Conservation (phyloP, 2,329 filamentous ascomycete species). For the Pseudocercospora fijiensis region DNA sequence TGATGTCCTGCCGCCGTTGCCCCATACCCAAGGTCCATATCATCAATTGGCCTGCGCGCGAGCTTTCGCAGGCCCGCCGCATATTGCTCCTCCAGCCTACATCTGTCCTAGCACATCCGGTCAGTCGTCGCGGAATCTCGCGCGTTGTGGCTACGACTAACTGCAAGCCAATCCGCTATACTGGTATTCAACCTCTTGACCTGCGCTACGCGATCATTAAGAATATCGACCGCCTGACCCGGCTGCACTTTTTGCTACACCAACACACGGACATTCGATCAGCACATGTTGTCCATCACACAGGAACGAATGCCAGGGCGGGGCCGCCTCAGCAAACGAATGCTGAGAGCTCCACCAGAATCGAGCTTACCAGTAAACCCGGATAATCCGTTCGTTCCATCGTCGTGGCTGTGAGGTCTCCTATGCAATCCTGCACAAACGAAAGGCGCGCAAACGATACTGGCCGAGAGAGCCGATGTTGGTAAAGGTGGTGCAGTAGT, state of each 20-base stretch:
- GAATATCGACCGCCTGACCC: conserved; percentile 72
- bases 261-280: not conserved
- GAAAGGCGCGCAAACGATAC: conserved; percentile 13
- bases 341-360: not conserved
- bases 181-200: conserved; percentile 84
- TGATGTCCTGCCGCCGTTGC: not conserved
- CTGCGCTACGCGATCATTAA: conserved; percentile 84
- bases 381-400: conserved; percentile 88
- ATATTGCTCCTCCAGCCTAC: conserved; percentile 88
- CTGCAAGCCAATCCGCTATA: conserved; percentile 95
- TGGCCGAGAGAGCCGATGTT: not conserved
- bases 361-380: conserved; percentile 75
- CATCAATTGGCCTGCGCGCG: conserved; percentile 55
- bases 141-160: conserved; percentile 46
- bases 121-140: conserved; percentile 14
- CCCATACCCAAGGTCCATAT: conserved; percentile 78
- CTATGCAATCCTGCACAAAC: conserved; percentile 13
- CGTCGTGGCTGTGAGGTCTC: not conserved
- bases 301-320: conserved; percentile 8
- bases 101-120: conserved; percentile 68
- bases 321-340: not conserved
- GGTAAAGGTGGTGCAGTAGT: not conserved
- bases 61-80: conserved; percentile 79
- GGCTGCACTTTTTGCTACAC: conserved; percentile 76
- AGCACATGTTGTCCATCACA: conserved; percentile 19